Percentiles rank a stretch among this genome's conserved stretches.
Evolutionary conservation across 768 basidiomycete genomes (phyloP).

Genomic region (Russula brevipes): DNA sequence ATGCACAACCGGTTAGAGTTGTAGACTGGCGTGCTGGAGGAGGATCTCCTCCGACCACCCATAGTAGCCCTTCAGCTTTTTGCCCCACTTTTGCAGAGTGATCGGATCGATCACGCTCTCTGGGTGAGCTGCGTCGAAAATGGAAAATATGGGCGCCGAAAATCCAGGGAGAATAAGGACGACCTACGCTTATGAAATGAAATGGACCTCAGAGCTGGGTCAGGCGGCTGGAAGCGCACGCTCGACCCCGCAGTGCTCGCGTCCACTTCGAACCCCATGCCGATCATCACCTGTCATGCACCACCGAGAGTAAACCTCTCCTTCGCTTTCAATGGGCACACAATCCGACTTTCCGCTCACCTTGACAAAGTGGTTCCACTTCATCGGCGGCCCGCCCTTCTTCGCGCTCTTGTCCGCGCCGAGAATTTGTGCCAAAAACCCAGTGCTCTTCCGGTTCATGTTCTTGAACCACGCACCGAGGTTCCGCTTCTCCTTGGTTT

Average conservation of each 20-base stretch:
- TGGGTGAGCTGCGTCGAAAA: slow-evolving; percentile 28
- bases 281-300: slow-evolving; percentile 28
- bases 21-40: slow-evolving; percentile 11
- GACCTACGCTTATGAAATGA: slow-evolving; percentile 33
- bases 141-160: neutral
- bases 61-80: slow-evolving; percentile 29
- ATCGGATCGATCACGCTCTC: slow-evolving; percentile 30
- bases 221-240: slow-evolving; percentile 33
- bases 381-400: slow-evolving; percentile 28
- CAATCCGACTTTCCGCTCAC: slow-evolving; percentile 12
- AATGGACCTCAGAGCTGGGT: slow-evolving; percentile 26
- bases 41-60: slow-evolving; percentile 31
- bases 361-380: slow-evolving; percentile 34
- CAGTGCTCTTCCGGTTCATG: slow-evolving; percentile 25
- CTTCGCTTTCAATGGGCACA: neutral
- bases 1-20: neutral
- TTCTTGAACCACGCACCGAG: slow-evolving; percentile 22
- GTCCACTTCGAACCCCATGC: slow-evolving; percentile 31
- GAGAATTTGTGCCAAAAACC: slow-evolving; percentile 26
- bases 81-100: slow-evolving; percentile 28
- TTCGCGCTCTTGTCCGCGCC: slow-evolving; percentile 25
- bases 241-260: slow-evolving; percentile 32
- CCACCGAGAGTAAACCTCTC: neutral
- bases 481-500: slow-evolving; percentile 36
- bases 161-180: neutral